Evolutionary conservation across 2,329 filamentous ascomycete genomes (phyloP).

Genomic region (Aspergillus terreus): DNA sequence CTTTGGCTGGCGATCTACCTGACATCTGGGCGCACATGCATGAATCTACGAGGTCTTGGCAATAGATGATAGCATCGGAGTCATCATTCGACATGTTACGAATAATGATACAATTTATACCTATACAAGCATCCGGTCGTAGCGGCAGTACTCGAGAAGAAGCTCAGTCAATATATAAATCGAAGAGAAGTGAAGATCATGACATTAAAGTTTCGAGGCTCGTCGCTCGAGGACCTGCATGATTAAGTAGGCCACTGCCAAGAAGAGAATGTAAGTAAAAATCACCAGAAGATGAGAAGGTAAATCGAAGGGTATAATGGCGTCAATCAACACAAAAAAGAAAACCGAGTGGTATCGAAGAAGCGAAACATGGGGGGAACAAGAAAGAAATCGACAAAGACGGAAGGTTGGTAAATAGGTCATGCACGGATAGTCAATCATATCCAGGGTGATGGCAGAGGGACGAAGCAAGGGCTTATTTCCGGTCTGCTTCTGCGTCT

Average conservation of each 20-base stretch:
- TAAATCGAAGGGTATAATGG: neutral
- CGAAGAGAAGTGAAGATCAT: neutral
- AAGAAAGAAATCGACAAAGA: neutral
- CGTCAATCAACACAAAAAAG: neutral
- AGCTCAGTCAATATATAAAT: neutral
- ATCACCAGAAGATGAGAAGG: neutral
- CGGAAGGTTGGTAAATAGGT: neutral
- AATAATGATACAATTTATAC: slow-evolving; percentile 7
- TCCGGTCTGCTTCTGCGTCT: slow-evolving; percentile 1
- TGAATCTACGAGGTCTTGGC: slow-evolving; percentile 3
- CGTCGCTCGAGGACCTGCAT: slow-evolving; percentile 32
- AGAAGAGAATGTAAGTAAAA: slow-evolving; percentile 1
- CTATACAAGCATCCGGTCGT: neutral
- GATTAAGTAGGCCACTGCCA: slow-evolving; percentile 30
- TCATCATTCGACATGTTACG: slow-evolving; percentile 5
- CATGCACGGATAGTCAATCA: neutral
- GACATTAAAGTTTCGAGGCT: slow-evolving; percentile 27
- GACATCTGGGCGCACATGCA: neutral
- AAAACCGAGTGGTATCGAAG: neutral
- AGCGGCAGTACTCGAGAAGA: neutral
- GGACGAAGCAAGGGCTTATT: neutral
- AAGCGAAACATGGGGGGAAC: neutral
- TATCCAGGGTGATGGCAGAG: neutral
- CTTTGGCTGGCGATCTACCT: neutral
- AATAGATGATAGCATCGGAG: slow-evolving; percentile 4